Percentiles rank a stretch among this genome's conserved stretches.
phyloP scores from a whole-genome alignment of 1,284 basidiomycete species.

The Laetiporus sulphureus region DNA sequence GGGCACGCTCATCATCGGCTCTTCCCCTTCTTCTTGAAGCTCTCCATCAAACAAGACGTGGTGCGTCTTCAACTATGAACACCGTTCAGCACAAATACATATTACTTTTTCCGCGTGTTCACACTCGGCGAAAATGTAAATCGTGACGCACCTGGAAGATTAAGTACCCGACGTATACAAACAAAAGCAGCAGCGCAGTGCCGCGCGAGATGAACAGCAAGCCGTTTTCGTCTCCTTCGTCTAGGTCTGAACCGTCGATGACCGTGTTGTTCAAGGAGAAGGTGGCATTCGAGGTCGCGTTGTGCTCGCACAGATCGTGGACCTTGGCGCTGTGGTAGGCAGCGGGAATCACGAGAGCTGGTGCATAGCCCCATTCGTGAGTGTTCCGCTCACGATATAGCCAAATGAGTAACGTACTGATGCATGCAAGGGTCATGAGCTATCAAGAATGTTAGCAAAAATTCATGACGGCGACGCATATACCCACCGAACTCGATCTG shows the following conservation, averaged over 20 bases:
- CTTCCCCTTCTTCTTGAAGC: constrained; percentile 36
- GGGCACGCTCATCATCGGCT: constrained; percentile 60
- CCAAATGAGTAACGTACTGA: constrained; percentile 47
- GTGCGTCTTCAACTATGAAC: constrained; percentile 38
- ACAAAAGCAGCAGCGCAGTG: constrained; percentile 75
- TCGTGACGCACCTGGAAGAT: constrained; percentile 58
- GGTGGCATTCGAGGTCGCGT: constrained; percentile 8
- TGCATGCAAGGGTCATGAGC: constrained; percentile 85
- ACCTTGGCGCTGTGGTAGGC: constrained; percentile 62
- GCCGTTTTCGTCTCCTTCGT: constrained; percentile 36
- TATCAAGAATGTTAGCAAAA: constrained; percentile 25
- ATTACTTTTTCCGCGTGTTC: background rate
- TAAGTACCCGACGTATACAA: constrained; percentile 80
- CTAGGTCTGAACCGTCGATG: constrained; percentile 18
- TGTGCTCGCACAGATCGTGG: constrained; percentile 14
- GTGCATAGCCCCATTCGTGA: no score
- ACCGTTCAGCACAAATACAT: background rate
- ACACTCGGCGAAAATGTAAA: no score
- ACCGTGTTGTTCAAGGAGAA: constrained; percentile 7
- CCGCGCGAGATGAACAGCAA: constrained; percentile 79
- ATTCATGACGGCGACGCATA: background rate
- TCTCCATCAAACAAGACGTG: constrained; percentile 14
- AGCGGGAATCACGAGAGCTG: constrained; percentile 86
- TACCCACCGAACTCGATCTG: constrained; percentile 57
- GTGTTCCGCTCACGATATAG: no score